Percentiles rank a stretch among this genome's conserved stretches.
phyloP scores from a whole-genome alignment of 2,329 filamentous ascomycete genomes.

The Penicillium sp. region DNA sequence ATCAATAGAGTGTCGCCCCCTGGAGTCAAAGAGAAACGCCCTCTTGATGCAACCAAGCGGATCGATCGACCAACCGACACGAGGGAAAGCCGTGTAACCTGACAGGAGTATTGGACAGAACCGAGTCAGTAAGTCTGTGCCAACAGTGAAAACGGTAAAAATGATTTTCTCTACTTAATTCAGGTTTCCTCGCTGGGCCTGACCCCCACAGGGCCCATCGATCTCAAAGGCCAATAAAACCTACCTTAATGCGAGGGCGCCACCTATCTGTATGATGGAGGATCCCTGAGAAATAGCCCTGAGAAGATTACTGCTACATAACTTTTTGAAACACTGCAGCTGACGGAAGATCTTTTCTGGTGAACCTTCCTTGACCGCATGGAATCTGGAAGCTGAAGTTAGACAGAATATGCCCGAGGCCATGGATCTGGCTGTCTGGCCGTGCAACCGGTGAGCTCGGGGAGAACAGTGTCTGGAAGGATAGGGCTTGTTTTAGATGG shows the following conservation, averaged over 20 bases:
- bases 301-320: conserved; percentile 4
- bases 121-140: not conserved
- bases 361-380: conserved; percentile 24
- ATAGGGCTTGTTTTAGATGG: conserved; percentile 5
- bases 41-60: conserved; percentile 1
- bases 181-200: not conserved
- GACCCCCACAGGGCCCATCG: not conserved
- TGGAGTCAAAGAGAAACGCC: conserved; percentile 12
- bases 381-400: conserved; percentile 11
- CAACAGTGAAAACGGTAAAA: conserved; percentile 6
- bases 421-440: conserved; percentile 3
- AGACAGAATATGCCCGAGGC: conserved; percentile 18
- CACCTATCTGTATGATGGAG: conserved; percentile 12
- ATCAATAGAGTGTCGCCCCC: conserved; percentile 22
- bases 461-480: conserved; percentile 13
- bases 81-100: conserved; percentile 21
- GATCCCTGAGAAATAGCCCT: conserved; percentile 1
- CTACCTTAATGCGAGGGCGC: conserved; percentile 19
- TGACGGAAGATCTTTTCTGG: not conserved
- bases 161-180: not conserved
- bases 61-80: conserved; percentile 20
- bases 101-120: conserved; percentile 13
- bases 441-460: conserved; percentile 13
- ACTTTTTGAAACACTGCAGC: conserved; percentile 14
- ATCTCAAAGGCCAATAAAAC: conserved; percentile 1